Conservation (phyloP, 345 rosid species). For the Hibiscus trionum region DNA sequence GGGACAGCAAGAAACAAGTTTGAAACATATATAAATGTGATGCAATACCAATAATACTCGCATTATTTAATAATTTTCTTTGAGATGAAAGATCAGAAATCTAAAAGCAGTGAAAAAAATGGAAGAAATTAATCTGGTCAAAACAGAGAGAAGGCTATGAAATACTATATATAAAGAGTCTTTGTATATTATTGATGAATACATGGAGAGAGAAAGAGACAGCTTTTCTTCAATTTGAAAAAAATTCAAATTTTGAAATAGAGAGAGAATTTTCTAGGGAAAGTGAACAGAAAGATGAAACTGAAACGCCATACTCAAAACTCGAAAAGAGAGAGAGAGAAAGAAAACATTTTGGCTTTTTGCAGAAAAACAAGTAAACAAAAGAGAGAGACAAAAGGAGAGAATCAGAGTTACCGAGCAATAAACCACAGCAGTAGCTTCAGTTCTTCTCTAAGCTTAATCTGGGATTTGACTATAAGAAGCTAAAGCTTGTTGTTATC, state of each 20-base stretch:
- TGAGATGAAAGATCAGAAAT: background rate
- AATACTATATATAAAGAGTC: background rate
- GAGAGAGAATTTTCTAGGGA: background rate
- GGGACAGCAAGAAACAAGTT: background rate
- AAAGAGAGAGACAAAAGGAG: background rate
- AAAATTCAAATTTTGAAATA: constrained; percentile 9
- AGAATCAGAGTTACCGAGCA: background rate
- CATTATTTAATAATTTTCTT: background rate
- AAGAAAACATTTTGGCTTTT: background rate
- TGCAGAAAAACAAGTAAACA: background rate
- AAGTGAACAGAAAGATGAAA: background rate
- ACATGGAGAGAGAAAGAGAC: background rate
- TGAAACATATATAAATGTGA: background rate
- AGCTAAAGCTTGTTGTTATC: background rate
- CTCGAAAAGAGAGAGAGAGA: background rate
- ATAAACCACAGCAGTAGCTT: background rate
- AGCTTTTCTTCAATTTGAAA: background rate
- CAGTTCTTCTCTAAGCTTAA: background rate
- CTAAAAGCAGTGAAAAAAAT: background rate
- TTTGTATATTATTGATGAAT: background rate
- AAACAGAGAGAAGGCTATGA: background rate
- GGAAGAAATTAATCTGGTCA: background rate
- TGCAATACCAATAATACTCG: background rate
- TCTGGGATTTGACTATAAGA: background rate
- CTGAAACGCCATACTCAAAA: background rate